phyloP scores from a whole-genome alignment of 805 yeast species.

The Maudiozyma serrabonitensis region DNA sequence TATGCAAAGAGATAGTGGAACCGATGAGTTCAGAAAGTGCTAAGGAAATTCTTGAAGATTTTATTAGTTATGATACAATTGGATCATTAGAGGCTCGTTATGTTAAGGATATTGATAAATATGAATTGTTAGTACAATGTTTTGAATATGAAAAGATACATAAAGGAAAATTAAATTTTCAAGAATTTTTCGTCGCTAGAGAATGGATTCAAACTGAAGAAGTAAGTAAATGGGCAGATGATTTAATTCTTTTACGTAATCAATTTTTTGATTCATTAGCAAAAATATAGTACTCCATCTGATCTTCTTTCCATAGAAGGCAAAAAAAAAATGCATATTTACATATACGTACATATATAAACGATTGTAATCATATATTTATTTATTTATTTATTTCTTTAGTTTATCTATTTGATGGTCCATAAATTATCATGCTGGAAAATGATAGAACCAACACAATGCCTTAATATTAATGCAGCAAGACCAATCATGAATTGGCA shows the following conservation, averaged over 20 bases:
- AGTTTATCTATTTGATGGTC: conserved; percentile 9
- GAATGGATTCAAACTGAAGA: conserved; percentile 59
- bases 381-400: neutral
- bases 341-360: neutral
- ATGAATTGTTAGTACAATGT: conserved; percentile 73
- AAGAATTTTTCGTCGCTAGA: conserved; percentile 60
- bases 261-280: conserved; percentile 6
- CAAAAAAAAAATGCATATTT: neutral
- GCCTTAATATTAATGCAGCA: conserved; percentile 60
- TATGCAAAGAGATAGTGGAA: conserved; percentile 45
- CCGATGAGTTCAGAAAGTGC: conserved; percentile 61
- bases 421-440: conserved; percentile 83
- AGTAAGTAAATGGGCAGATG: conserved; percentile 60
- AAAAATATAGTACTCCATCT: too few species aligned
- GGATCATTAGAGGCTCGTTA: conserved; percentile 74
- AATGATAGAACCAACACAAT: conserved; percentile 72
- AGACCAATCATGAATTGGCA: conserved; percentile 63
- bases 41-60: conserved; percentile 53
- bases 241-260: conserved; percentile 38
- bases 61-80: conserved; percentile 87
- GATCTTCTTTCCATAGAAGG: too few species aligned
- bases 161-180: conserved; percentile 47
- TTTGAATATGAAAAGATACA: conserved; percentile 71
- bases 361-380: neutral
- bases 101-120: conserved; percentile 91